phyloP scores from a whole-genome alignment of 345 rosid species.

The Laguncularia racemosa region DNA sequence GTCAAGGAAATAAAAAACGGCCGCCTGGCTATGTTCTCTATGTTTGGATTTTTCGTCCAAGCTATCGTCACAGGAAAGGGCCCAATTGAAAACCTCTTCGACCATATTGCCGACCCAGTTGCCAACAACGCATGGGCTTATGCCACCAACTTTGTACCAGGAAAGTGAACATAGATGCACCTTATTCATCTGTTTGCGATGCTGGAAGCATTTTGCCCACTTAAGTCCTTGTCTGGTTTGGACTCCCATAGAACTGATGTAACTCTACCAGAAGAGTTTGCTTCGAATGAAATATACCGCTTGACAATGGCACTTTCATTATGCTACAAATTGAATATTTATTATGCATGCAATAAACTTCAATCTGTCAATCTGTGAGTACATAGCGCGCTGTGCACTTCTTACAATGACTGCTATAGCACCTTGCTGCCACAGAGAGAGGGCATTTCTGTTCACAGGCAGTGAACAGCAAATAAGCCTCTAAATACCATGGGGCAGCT shows the following conservation, averaged over 20 bases:
- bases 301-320: background rate
- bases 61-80: constrained; percentile 97
- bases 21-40: constrained; percentile 85
- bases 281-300: background rate
- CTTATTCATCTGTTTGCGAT: background rate
- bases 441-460: too few relatives aligned
- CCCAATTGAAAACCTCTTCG: constrained; percentile 81
- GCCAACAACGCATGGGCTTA: constrained; percentile 96
- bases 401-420: too few relatives aligned
- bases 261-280: background rate
- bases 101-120: constrained; percentile 85
- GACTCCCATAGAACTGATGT: constrained; percentile 5
- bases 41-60: constrained; percentile 95
- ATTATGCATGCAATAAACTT: too few relatives aligned
- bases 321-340: background rate
- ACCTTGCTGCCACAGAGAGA: too few relatives aligned
- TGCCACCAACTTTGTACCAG: constrained; percentile 98
- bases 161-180: constrained; percentile 39
- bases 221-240: background rate
- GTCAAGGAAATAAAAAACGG: constrained; percentile 97
- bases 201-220: background rate
- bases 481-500: too few relatives aligned
- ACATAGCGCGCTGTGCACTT: too few relatives aligned
- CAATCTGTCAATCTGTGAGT: too few relatives aligned
- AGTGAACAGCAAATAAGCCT: too few relatives aligned